phyloP scores from a whole-genome alignment of 768 basidiomycete species.

The Russula abietina region DNA sequence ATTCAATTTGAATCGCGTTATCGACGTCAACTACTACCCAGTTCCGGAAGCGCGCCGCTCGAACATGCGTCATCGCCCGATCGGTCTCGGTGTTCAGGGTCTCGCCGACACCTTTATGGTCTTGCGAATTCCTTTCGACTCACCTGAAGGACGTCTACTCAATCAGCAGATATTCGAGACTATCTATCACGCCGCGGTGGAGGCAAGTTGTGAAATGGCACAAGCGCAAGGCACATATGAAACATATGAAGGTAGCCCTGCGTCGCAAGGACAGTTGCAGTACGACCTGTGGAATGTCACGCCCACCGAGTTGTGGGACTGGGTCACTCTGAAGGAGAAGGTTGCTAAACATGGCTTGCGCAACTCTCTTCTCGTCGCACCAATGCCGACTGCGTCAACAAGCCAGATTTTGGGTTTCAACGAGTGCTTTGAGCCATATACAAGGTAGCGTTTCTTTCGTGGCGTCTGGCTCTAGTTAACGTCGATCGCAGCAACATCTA shows the following conservation, averaged over 20 bases:
- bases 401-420: conserved; percentile 98
- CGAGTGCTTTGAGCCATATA: conserved; percentile 99
- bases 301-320: conserved; percentile 88
- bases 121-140: conserved; percentile 93
- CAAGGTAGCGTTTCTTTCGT: conserved; percentile 47
- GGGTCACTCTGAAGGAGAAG: conserved; percentile 80
- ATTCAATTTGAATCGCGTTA: conserved; percentile 89
- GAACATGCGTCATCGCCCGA: conserved; percentile 96
- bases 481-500: conserved; percentile 80
- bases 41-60: conserved; percentile 85
- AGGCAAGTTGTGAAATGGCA: conserved; percentile 86
- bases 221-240: conserved; percentile 75
- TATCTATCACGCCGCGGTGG: conserved; percentile 92
- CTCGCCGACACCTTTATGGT: conserved; percentile 98
- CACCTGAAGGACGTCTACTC: conserved; percentile 73
- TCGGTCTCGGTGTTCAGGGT: conserved; percentile 92
- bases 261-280: conserved; percentile 79
- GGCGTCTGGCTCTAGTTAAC: neutral
- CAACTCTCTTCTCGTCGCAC: conserved; percentile 86
- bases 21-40: conserved; percentile 95
- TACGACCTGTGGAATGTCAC: conserved; percentile 94
- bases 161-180: conserved; percentile 98
- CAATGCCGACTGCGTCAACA: conserved; percentile 99
- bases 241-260: conserved; percentile 89
- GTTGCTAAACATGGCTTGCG: conserved; percentile 75